Base-by-base conservation (phyloP, 116 monocot species). In the Papilionanthe hybrid region DNA sequence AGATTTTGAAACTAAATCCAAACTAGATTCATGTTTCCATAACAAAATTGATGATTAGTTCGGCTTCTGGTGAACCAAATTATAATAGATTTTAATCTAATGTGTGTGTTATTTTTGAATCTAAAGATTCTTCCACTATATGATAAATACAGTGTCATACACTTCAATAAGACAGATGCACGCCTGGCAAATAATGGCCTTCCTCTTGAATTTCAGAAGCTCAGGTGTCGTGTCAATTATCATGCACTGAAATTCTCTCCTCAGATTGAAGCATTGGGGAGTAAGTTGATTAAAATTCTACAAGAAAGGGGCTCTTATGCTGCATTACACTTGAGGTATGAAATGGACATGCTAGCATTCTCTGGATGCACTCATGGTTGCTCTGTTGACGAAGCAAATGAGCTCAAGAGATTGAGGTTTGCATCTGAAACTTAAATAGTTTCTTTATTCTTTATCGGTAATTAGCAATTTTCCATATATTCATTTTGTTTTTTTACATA, bases 321-420 rank as follows among this genome's bases (percentile, higher is more conserved):
- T 55, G 92, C 99, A 72, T 89, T 99, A 79, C 99, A 99, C 83
- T 85, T 99, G 81, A 85, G 99, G 85, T 99, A 99, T 82, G 99
- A 99, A 86, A 99, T 95, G 99, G 99, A 99, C 72, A 95, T 99
- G 99, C 87, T 99, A 15, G 93, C 99, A 67, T 99, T 99, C 82
- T 95, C 95, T 79, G 99, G 99, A 49, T 99, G 99, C 67, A 92
- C 91, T 57, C 93, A 84, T 88, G 99, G 93, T 67, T 95, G 95
- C 85, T 88, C 90, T 57, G 30, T 27, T 6, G 87, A 95, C 83
- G 99, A 99, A 86, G 90, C 92, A 63, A 89, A 93, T 65, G 90
- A 95, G 80, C 90, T 99, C 28, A 95, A 86, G 81, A 87, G 82
- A 57, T 89, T 95, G 92, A 95, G 99, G 99, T 95, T 77, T 88